Conservation (phyloP, 306 rosid species). For the Boehmeria nivea region DNA sequence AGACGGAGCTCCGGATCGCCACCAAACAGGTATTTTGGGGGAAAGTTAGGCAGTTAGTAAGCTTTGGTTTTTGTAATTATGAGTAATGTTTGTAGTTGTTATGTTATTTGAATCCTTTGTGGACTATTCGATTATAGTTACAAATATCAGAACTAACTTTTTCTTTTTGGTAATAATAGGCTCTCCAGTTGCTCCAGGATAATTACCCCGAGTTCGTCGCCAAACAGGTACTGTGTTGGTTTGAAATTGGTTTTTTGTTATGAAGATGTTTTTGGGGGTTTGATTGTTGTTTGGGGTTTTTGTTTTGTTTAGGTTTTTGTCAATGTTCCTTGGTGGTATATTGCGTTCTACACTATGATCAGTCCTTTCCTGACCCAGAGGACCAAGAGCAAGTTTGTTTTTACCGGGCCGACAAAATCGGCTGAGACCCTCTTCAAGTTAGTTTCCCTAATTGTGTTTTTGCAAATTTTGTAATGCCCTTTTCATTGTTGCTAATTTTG, state of each 20-base stretch:
- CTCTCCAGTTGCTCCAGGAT: constrained; percentile 87
- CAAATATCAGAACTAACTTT: neutral
- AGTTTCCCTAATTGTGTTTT: constrained; percentile 9
- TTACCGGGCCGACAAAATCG: constrained; percentile 37
- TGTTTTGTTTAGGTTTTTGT: constrained; percentile 38
- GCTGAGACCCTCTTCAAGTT: constrained; percentile 66
- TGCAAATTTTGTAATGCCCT: neutral
- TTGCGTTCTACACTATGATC: constrained; percentile 47
- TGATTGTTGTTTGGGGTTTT: neutral
- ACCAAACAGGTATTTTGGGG: constrained; percentile 30
- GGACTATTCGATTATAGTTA: neutral
- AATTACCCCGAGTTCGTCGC: constrained; percentile 92
- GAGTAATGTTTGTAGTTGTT: no score
- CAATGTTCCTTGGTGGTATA: constrained; percentile 65
- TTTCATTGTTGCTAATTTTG: constrained; percentile 9
- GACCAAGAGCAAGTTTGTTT: constrained; percentile 58
- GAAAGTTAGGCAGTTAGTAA: no score
- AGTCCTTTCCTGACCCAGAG: constrained; percentile 52
- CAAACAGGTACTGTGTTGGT: constrained; percentile 50
- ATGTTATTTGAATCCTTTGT: no score
- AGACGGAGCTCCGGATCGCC: constrained; percentile 67
- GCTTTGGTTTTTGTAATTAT: no score
- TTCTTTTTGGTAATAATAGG: no score
- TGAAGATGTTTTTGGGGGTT: neutral
- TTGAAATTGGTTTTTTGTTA: neutral